Percentiles rank a stretch among this genome's conserved stretches.
Evolutionary conservation across 768 basidiomycete genomes (phyloP).

Genomic region (Suillus variegatus): DNA sequence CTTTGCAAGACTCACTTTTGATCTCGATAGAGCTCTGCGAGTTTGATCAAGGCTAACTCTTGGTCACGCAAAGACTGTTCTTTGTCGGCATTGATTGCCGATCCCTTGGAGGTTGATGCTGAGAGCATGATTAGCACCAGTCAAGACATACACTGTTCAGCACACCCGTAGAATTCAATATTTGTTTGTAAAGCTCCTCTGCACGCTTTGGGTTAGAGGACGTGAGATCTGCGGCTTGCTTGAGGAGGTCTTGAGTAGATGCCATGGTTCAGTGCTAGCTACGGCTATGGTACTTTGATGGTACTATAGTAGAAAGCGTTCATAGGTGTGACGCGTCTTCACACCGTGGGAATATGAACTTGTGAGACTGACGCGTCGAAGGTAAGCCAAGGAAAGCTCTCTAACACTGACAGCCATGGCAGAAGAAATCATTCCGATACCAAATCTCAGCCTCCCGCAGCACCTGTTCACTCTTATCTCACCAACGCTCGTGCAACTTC

Average conservation of each 20-base stretch:
- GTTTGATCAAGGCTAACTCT: conserved; percentile 80
- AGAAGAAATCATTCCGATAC: conserved; percentile 86
- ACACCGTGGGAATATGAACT: conserved; percentile 28
- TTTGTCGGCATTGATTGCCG: conserved; percentile 39
- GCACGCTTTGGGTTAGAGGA: conserved; percentile 57
- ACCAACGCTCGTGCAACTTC: conserved; percentile 58
- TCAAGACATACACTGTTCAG: conserved; percentile 3
- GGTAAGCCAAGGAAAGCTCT: background rate
- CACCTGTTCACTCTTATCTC: conserved; percentile 74
- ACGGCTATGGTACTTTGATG: background rate
- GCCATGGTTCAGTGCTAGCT: conserved; percentile 20
- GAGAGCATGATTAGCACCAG: background rate
- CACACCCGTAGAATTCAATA: conserved; percentile 48
- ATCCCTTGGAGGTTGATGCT: conserved; percentile 37
- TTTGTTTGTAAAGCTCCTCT: conserved; percentile 73
- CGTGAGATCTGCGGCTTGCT: conserved; percentile 53
- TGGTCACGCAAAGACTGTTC: conserved; percentile 74
- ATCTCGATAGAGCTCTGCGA: conserved; percentile 86
- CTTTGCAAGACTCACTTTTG: conserved; percentile 57
- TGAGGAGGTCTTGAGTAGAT: conserved; percentile 24
- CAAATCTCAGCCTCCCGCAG: conserved; percentile 82
- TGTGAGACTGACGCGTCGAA: conserved; percentile 37
- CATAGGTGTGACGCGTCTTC: conserved; percentile 29
- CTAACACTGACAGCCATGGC: conserved; percentile 51
- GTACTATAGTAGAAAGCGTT: background rate